Base-by-base conservation (phyloP, 371 early-diverging fungal species). In the Zancudomyces culisetae region DNA sequence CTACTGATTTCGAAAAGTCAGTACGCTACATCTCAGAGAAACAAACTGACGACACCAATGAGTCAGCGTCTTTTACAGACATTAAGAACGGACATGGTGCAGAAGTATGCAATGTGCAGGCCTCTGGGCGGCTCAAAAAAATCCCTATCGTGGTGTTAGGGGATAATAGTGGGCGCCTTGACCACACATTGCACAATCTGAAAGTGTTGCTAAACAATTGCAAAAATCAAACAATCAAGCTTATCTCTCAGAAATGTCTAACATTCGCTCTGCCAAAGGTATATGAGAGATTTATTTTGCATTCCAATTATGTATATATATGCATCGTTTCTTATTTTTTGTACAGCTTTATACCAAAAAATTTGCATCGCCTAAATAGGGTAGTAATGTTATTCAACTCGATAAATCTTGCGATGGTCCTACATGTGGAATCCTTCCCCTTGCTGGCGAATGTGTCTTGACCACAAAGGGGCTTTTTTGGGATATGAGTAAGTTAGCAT, bases 1-100 rank as follows among this genome's bases (percentile, higher is more conserved):
- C 84, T 3, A 90, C 90, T 0, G 94, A 93, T 55, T 83, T 93
- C 48, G 79, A 78, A 72, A 93, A 93, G 57, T 85, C 87, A 49
- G 68, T 89, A 6, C 15, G 27, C 20, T 57, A 66, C 42, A 43
- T 71, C 8, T 20, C 20, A 22, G 26, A 20, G 12, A 20, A 10
- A 6, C 10, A 45, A 45, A 45, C 45, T 19, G 20, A 45, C 26
- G 20, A 4, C 26, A 26, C 6, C 20, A 45, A 10, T 22, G 45
- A 51, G 70, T 73, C 74, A 12, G 71, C 81, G 1, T 59, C 45
- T 20, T 61, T 83, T 3, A 71, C 74, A 27, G 58, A 61, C 40
- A 55, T 70, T 8, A 50, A 51, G 18, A 79, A 80, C 29, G 80
- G 86, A 59, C 57, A 84, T 51, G 68, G 83, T 2, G 90, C 90